Percentiles rank a stretch among this genome's conserved stretches.
Evolutionary conservation across 768 basidiomycete genomes (phyloP).

Genomic region (Suillus decipiens): DNA sequence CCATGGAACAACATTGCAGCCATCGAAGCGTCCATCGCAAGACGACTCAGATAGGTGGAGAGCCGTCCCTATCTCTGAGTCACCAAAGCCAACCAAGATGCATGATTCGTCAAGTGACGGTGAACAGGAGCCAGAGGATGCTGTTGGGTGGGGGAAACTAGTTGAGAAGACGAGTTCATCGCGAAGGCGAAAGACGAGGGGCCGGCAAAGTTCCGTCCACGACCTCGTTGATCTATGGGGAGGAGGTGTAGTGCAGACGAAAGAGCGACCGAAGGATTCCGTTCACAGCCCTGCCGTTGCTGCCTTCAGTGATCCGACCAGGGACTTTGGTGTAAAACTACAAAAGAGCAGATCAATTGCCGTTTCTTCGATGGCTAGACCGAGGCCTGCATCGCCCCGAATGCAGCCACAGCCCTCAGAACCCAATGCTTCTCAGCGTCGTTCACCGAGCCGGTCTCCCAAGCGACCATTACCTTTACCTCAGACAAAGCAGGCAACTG

Average conservation of each 20-base stretch:
- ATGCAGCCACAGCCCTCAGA: constrained; percentile 21
- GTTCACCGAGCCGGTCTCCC: constrained; percentile 33
- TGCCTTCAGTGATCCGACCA: constrained; percentile 16
- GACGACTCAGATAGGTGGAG: constrained; percentile 50
- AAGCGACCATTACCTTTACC: constrained; percentile 28
- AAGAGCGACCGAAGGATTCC: constrained; percentile 42
- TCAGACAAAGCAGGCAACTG: constrained; percentile 34
- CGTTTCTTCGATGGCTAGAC: constrained; percentile 21
- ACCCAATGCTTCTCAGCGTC: constrained; percentile 14
- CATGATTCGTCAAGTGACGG: constrained; percentile 55
- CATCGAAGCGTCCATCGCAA: background rate
- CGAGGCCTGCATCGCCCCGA: constrained; percentile 25
- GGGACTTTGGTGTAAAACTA: constrained; percentile 18
- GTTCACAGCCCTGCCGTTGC: constrained; percentile 20
- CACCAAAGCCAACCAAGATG: constrained; percentile 30
- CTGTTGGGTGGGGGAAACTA: constrained; percentile 29
- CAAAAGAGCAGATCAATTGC: constrained; percentile 25
- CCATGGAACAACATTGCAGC: background rate
- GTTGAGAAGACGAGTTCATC: constrained; percentile 26
- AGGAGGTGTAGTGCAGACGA: constrained; percentile 46
- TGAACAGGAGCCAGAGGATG: constrained; percentile 56
- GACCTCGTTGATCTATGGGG: constrained; percentile 82
- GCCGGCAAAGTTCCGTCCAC: constrained; percentile 81
- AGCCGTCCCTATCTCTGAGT: constrained; percentile 33
- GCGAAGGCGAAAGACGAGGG: constrained; percentile 43